Evolutionary conservation across 257 asterid species (phyloP), one percentile per base, ranked within the genome.

Genomic region (Primulina eburnea): DNA sequence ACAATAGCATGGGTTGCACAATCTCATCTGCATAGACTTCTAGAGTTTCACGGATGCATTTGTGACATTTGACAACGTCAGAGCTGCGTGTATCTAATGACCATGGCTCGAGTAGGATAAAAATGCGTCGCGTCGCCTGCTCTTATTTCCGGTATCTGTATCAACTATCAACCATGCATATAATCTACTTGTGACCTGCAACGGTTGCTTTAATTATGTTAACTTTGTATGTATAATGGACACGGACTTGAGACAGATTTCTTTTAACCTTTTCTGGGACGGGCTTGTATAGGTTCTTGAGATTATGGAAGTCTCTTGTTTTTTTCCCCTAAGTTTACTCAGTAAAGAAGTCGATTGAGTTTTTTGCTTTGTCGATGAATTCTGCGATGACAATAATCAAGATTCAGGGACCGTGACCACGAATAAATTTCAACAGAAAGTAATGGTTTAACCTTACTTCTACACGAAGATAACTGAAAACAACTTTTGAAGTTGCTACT

Each of bases 1-100:
- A 74, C 26, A 65, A 68, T 43, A 57, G 68, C n/a, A 66, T 37
- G 14, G 71, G 30, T 52, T 34, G 61, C 40, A 47, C 55, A 47
- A 47, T 47, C 55, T 47, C 55, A 47, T 47, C 55, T 47, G 18
- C 55, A 4, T 47, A 43, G 53, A 11, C 5, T 10, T 43, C n/a
- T 11, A 2, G 53, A 43, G 53, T 0, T 43, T 43, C n/a, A 43
- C 8, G 2, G 6, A 47, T 47, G 18, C 55, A 12, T 47, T 43
- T 14, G 18, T 12, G 18, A 14, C 55, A 47, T 12, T 12, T 12
- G n/a, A 47, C 52, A 4, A 47, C 55, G 6, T 14, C 55, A 14
- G 55, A 4, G 55, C 55, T 1, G 3, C 4, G 18, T 47, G n/a
- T 47, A 47, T 12, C 14, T 47, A 47, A 8, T 3, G n/a, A 14